Conservation (phyloP, 306 rosid species). For the Potentilla sterilis region DNA sequence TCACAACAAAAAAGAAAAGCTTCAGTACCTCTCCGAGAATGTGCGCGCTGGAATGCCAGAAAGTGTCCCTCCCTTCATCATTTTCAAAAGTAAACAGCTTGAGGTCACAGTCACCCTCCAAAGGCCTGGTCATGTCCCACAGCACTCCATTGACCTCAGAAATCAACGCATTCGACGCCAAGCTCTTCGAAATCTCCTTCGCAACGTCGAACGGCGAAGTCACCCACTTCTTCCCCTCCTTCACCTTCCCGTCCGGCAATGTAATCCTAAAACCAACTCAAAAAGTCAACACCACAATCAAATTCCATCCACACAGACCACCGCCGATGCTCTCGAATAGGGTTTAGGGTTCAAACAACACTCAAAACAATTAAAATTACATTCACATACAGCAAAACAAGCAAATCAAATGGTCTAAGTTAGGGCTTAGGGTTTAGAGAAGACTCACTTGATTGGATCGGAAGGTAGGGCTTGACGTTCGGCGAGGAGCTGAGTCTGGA, state of each 20-base stretch:
- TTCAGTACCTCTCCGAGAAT: conserved; percentile 79
- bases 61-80: conserved; percentile 90
- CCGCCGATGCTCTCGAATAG: neutral
- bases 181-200: conserved; percentile 69
- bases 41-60: conserved; percentile 99
- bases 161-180: conserved; percentile 74
- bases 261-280: conserved; percentile 40
- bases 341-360: neutral
- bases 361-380: neutral
- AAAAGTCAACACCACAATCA: neutral
- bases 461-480: conserved; percentile 54
- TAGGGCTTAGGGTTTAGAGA: neutral
- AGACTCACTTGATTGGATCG: conserved; percentile 63
- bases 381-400: neutral
- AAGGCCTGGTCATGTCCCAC: conserved; percentile 85
- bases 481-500: conserved; percentile 44
- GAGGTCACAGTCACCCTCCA: conserved; percentile 67
- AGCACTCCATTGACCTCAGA: conserved; percentile 79
- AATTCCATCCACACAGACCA: neutral
- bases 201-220: conserved; percentile 80
- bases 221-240: conserved; percentile 69
- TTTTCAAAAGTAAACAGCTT: conserved; percentile 65
- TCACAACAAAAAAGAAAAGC: neutral
- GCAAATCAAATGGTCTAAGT: neutral
- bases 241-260: conserved; percentile 64